Evolutionary conservation across 208 protist species (phyloP).

Genomic region (Vickermania spadyakhi): DNA sequence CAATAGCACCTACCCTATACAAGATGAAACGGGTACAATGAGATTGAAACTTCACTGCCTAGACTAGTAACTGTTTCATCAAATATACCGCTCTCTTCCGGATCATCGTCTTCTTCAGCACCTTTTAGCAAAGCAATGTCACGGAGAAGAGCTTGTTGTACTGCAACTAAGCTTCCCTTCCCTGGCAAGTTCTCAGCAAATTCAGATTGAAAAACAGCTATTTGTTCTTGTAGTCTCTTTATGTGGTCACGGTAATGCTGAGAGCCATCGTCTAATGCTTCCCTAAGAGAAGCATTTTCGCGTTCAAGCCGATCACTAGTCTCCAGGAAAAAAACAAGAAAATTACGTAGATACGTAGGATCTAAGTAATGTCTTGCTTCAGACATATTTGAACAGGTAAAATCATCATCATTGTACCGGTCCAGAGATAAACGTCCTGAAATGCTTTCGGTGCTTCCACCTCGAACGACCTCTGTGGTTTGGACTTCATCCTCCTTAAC

Average conservation of each 20-base stretch:
- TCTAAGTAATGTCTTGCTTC: neutral
- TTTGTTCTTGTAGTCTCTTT: slow-evolving; percentile 7
- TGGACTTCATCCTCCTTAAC: neutral
- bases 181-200: neutral
- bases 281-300: neutral
- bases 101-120: slow-evolving; percentile 1
- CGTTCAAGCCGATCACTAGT: neutral
- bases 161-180: neutral
- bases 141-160: neutral
- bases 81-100: neutral
- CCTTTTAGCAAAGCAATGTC: neutral
- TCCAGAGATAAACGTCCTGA: neutral
- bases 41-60: neutral
- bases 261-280: neutral
- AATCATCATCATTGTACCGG: neutral
- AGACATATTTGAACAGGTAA: neutral
- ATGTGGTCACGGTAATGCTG: neutral
- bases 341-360: neutral
- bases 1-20: too few relatives aligned
- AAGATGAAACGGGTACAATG: neutral
- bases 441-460: neutral
- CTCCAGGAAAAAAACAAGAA: slow-evolving; percentile 1
- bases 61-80: neutral
- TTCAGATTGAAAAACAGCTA: slow-evolving; percentile 2
- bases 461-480: neutral